phyloP scores from a whole-genome alignment of 495 filamentous ascomycete species.

The Penicillium atrosanguineum region DNA sequence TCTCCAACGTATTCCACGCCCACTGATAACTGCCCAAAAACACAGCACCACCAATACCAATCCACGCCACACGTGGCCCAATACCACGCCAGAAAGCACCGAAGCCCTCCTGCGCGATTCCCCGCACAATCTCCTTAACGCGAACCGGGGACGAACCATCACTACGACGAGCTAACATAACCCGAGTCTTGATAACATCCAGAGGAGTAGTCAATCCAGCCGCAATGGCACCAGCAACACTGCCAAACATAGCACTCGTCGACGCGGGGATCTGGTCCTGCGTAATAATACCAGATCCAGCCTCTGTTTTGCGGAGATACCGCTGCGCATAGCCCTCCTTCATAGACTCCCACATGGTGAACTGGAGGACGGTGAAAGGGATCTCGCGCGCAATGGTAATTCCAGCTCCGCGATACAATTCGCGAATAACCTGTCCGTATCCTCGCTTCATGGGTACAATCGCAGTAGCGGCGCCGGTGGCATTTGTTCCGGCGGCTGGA shows the following conservation, averaged over 20 bases:
- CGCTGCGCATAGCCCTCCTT: constrained; percentile 57
- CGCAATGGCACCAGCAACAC: constrained; percentile 77
- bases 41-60: constrained; percentile 87
- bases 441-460: constrained; percentile 40
- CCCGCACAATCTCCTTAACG: constrained; percentile 56
- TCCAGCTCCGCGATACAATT: constrained; percentile 86
- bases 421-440: constrained; percentile 62
- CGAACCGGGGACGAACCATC: constrained; percentile 48
- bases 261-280: constrained; percentile 56
- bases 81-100: constrained; percentile 85
- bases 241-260: constrained; percentile 86
- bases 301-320: constrained; percentile 19
- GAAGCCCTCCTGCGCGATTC: constrained; percentile 69
- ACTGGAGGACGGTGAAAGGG: constrained; percentile 94
- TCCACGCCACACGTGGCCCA: constrained; percentile 88
- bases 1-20: constrained; percentile 70
- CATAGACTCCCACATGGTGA: constrained; percentile 93
- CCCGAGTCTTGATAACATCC: constrained; percentile 93
- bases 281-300: constrained; percentile 7
- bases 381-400: constrained; percentile 95
- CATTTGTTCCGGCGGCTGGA: constrained; percentile 5
- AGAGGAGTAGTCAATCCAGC: constrained; percentile 89
- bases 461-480: constrained; percentile 1
- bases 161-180: constrained; percentile 73
- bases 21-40: constrained; percentile 97